Base-by-base conservation (phyloP, 352 stramenopile species). In the Globisporangium viniferum region DNA sequence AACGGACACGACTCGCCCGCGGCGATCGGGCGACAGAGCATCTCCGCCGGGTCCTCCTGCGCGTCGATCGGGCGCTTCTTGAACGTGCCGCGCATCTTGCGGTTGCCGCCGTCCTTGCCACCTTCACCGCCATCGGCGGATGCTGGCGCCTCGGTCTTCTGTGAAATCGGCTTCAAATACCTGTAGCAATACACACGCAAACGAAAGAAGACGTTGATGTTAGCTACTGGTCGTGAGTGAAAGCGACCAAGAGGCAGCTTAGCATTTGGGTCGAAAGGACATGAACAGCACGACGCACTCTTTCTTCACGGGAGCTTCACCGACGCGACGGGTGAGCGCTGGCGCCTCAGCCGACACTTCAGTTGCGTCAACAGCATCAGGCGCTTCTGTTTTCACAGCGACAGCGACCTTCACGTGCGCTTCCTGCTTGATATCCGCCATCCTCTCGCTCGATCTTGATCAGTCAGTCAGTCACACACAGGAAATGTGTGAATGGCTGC, bases 61-160 rank as follows among this genome's bases (percentile, higher is more conserved):
- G 66, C 78, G 70, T 95, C 88, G 9, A 83, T 75, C 18, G 88
- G 88, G 2, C 88, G 88, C 76, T 96, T 96, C 79, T 96, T 96
- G 67, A 96, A 96, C 33, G 88, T 94, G 44, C 83, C 82, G 39
- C 72, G 55, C 64, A 64, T 62, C 55, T 64, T 63, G 20, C 72
- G 67, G n/a, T 73, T 53, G 27, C 75, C 68, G 36, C 79, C 44
- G 2, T 18, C 7, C 44, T 51, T 15, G 41, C 18, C 41, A 15
- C 6, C 41, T 4, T 49, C 71, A 18, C 74, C 74, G 44, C 62
- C 60, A 31, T 59, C 33, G 14, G 39, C 8, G 12, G 55, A 12
- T 5, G 20, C 9, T 29, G 55, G 27, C 24, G 2, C 41, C 46
- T 80, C 46, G 53, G 70, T 6, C 22, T 73, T 76, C 31, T 73